Evolutionary conservation across 345 rosid species (phyloP).

Genomic region (Anacardium occidentale): DNA sequence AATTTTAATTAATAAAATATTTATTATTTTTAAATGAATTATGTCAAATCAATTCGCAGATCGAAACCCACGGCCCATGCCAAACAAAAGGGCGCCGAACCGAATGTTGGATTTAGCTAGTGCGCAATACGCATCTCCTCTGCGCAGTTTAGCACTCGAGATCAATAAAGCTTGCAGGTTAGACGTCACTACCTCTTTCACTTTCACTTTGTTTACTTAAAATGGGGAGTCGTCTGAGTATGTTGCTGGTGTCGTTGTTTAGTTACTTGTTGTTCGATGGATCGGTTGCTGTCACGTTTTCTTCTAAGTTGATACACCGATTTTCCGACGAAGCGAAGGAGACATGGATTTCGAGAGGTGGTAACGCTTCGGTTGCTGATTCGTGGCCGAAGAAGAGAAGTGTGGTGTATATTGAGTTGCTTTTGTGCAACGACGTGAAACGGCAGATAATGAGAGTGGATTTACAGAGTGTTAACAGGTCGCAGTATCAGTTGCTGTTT

Average conservation of each 20-base stretch:
- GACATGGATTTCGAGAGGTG: conserved; percentile 11
- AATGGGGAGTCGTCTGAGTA: conserved; percentile 6
- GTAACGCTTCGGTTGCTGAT: conserved; percentile 4
- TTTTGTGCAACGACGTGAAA: conserved; percentile 23
- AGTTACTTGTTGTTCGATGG: background rate
- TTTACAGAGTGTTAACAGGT: background rate
- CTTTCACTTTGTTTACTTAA: background rate
- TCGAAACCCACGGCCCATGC: no score
- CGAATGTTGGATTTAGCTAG: background rate
- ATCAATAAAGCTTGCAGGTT: background rate
- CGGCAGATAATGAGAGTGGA: conserved; percentile 17
- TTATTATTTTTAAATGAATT: no score
- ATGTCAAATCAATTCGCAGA: no score
- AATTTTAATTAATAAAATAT: no score
- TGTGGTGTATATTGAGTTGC: conserved; percentile 18
- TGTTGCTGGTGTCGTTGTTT: background rate
- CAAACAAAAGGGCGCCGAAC: no score
- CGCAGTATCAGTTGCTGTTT: conserved; percentile 20
- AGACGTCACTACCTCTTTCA: background rate
- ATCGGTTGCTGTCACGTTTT: conserved; percentile 23
- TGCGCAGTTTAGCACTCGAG: background rate
- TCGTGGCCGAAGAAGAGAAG: conserved; percentile 25
- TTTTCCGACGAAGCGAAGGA: conserved; percentile 30
- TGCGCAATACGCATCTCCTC: conserved; percentile 16
- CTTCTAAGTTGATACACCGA: conserved; percentile 28